Evolutionary conservation across 371 early-diverging fungal genomes (phyloP).

Genomic region (Mucor lusitanicus): DNA sequence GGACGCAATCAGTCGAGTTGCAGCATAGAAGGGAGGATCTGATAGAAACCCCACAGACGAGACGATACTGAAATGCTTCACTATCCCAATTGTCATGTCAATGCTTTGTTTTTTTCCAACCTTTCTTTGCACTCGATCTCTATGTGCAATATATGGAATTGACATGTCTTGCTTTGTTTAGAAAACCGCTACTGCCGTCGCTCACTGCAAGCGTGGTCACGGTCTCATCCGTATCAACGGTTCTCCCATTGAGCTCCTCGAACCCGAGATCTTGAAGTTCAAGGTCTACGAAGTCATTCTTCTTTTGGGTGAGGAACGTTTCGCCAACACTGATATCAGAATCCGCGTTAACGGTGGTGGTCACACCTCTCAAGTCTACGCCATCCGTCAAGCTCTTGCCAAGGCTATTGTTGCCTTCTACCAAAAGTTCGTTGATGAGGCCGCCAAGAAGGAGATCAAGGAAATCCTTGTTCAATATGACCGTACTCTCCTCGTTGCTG

Average conservation of each 20-base stretch:
- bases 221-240: slow-evolving; percentile 96
- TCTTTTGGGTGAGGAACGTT: slow-evolving; percentile 95
- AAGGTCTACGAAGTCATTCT: slow-evolving; percentile 99
- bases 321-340: slow-evolving; percentile 96
- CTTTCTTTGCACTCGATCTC: not conserved
- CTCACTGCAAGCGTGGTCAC: slow-evolving; percentile 97
- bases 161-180: slow-evolving; percentile 29
- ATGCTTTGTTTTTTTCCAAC: too few species aligned
- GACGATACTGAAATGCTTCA: not conserved
- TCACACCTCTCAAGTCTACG: slow-evolving; percentile 96
- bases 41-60: not conserved
- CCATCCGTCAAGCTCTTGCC: slow-evolving; percentile 99
- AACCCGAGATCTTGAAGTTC: slow-evolving; percentile 96
- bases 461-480: slow-evolving; percentile 96
- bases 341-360: slow-evolving; percentile 99
- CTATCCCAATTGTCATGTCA: not conserved
- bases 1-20: not conserved
- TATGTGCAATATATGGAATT: not conserved
- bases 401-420: slow-evolving; percentile 99
- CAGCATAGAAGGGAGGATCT: not conserved
- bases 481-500: slow-evolving; percentile 98
- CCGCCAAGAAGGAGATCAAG: slow-evolving; percentile 99
- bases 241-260: slow-evolving; percentile 94
- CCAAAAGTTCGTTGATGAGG: slow-evolving; percentile 99
- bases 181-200: slow-evolving; percentile 99